These are phyloP conservation scores for Amauroascus niger DNA, from an alignment of 2,329 filamentous ascomycete genomes.

Conservation along the genomic window DNA sequence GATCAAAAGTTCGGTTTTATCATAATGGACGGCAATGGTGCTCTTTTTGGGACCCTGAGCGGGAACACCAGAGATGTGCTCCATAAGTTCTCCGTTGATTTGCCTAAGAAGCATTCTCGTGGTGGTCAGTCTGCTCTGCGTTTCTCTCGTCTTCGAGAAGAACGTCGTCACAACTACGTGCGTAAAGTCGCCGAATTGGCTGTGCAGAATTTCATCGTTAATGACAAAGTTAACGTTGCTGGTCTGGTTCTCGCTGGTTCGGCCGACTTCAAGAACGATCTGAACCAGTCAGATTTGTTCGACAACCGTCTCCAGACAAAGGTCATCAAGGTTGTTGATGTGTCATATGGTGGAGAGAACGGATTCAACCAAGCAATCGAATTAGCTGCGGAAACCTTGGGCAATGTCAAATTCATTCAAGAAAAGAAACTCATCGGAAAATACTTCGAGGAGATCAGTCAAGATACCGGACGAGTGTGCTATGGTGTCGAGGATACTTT, in stretches of 20 bases:
- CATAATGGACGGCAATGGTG: conserved; percentile 98
- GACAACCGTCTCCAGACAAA: conserved; percentile 83
- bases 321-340: conserved; percentile 99
- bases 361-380: conserved; percentile 99
- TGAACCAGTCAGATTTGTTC: conserved; percentile 96
- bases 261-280: conserved; percentile 98
- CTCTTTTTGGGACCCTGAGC: conserved; percentile 90
- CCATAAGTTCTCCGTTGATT: conserved; percentile 96
- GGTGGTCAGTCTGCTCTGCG: conserved; percentile 98
- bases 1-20: conserved; percentile 99
- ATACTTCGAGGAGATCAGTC: conserved; percentile 98
- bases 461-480: conserved; percentile 93
- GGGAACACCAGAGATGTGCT: conserved; percentile 95
- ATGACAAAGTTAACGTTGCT: conserved; percentile 95
- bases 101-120: conserved; percentile 99
- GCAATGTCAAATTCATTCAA: conserved; percentile 99
- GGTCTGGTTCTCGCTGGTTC: conserved; percentile 93
- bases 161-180: conserved; percentile 99
- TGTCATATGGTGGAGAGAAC: conserved; percentile 97
- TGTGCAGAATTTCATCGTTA: conserved; percentile 97
- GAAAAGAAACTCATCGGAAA: conserved; percentile 99
- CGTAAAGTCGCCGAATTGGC: conserved; percentile 96
- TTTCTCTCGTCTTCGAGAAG: conserved; percentile 98
- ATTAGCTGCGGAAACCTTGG: conserved; percentile 83
- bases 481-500: conserved; percentile 97